Conservation (phyloP, 75 land plant genomes). For the Selaginella moellendorffii region DNA sequence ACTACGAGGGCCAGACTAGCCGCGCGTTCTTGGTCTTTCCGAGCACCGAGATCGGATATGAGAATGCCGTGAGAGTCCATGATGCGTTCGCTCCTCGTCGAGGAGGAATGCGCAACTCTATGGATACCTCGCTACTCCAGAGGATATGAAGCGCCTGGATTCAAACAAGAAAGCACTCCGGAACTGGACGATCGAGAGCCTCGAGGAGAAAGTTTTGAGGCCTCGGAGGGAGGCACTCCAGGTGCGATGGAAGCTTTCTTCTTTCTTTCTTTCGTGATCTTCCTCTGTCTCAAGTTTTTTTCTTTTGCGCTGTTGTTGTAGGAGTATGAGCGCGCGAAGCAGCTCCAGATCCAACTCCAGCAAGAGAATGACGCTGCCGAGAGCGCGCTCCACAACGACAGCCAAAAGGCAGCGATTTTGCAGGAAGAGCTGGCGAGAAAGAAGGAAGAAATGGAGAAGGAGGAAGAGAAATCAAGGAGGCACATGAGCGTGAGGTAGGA, state of each 20-base stretch:
- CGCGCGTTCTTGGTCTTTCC: slow-evolving; percentile 17
- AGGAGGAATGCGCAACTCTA: slow-evolving; percentile 6
- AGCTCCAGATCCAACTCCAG: too few relatives aligned
- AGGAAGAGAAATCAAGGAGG: too few relatives aligned
- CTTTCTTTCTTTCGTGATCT: too few relatives aligned
- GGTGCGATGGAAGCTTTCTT: slow-evolving; percentile 13
- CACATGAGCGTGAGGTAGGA: too few relatives aligned
- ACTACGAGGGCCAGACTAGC: slow-evolving; percentile 10
- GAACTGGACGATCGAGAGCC: slow-evolving; percentile 20
- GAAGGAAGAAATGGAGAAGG: too few relatives aligned
- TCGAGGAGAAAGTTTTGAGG: slow-evolving; percentile 12
- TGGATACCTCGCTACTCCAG: slow-evolving; percentile 19
- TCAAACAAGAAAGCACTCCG: neutral
- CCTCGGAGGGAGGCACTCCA: slow-evolving; percentile 10
- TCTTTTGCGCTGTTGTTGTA: too few relatives aligned
- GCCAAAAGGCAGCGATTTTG: too few relatives aligned
- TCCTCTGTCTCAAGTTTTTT: too few relatives aligned
- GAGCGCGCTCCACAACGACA: too few relatives aligned
- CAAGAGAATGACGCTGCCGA: too few relatives aligned
- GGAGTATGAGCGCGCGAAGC: too few relatives aligned
- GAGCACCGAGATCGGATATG: slow-evolving; percentile 17
- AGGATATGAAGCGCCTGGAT: slow-evolving; percentile 10
- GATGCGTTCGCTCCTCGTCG: neutral
- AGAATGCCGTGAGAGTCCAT: slow-evolving; percentile 16
- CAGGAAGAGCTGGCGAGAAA: too few relatives aligned